Conservation (phyloP, 1,284 basidiomycete species). For the Caloboletus firmus region DNA sequence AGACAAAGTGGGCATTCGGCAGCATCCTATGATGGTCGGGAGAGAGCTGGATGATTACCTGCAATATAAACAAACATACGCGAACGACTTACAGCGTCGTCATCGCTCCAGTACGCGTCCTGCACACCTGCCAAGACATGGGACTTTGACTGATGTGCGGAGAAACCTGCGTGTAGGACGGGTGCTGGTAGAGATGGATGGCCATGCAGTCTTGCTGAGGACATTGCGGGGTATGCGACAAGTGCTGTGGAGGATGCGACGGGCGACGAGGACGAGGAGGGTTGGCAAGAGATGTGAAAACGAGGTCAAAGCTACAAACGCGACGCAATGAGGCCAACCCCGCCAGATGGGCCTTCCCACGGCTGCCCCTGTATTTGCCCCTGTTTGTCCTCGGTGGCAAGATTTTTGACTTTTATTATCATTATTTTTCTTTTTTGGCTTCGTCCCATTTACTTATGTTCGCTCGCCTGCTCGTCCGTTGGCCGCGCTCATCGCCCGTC, state of each 20-base stretch:
- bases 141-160: conserved; percentile 74
- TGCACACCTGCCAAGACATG: conserved; percentile 86
- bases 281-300: conserved; percentile 17
- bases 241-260: conserved; percentile 4
- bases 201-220: conserved; percentile 44
- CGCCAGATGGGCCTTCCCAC: conserved; percentile 25
- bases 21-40: conserved; percentile 70
- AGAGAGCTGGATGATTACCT: conserved; percentile 13
- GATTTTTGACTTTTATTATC: neutral
- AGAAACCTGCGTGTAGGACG: conserved; percentile 66
- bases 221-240: conserved; percentile 37
- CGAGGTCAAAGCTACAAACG: conserved; percentile 23
- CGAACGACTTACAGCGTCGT: conserved; percentile 64
- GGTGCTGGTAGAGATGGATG: conserved; percentile 71
- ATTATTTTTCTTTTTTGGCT: neutral
- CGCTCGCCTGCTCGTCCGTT: conserved; percentile 31
- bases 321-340: conserved; percentile 28
- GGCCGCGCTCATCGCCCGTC: conserved; percentile 21
- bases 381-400: conserved; percentile 26
- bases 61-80: neutral
- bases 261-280: conserved; percentile 14
- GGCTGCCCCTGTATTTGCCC: conserved; percentile 17
- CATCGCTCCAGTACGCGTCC: conserved; percentile 98
- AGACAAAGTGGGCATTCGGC: conserved; percentile 98
- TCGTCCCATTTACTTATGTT: conserved; percentile 15